These are phyloP conservation scores for Colletotrichum viniferum DNA, from an alignment of 2,329 filamentous ascomycete genomes.

Conservation along the genomic window DNA sequence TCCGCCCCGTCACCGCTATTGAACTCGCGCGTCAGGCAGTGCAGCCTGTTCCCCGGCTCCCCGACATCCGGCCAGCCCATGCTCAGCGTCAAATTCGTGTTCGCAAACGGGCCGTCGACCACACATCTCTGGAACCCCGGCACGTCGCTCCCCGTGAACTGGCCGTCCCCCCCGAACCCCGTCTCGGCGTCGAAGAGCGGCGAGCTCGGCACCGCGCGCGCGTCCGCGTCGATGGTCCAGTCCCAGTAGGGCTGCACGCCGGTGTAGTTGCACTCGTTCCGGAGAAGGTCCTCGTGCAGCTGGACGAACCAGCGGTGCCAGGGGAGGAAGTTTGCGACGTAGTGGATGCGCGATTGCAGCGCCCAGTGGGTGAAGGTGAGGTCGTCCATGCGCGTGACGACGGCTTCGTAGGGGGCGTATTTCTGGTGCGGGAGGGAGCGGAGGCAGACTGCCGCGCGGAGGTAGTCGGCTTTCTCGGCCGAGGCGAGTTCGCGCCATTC, in stretches of 20 bases:
- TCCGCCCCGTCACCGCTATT: conserved; percentile 11
- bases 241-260: conserved; percentile 38
- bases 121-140: conserved; percentile 23
- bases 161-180: conserved; percentile 34
- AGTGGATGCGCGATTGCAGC: conserved; percentile 23
- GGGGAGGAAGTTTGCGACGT: conserved; percentile 35
- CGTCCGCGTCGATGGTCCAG: conserved; percentile 29
- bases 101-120: conserved; percentile 27
- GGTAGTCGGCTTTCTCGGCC: conserved; percentile 21
- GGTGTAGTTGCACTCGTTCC: conserved; percentile 33
- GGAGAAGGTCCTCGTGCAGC: conserved; percentile 33
- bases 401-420: conserved; percentile 16
- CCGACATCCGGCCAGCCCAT: conserved; percentile 24
- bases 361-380: conserved; percentile 21
- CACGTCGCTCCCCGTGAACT: conserved; percentile 22
- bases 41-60: conserved; percentile 12
- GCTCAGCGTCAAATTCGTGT: conserved; percentile 15
- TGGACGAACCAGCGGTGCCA: conserved; percentile 37
- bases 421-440: conserved; percentile 16
- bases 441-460: conserved; percentile 22
- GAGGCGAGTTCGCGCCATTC: conserved; percentile 24
- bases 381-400: conserved; percentile 23
- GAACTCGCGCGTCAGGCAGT: conserved; percentile 26
- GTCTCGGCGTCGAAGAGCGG: conserved; percentile 33
- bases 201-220: conserved; percentile 22